These are phyloP conservation scores for Silene latifolia DNA, from an alignment of 148 eudicot genomes.

Conservation along the genomic window DNA sequence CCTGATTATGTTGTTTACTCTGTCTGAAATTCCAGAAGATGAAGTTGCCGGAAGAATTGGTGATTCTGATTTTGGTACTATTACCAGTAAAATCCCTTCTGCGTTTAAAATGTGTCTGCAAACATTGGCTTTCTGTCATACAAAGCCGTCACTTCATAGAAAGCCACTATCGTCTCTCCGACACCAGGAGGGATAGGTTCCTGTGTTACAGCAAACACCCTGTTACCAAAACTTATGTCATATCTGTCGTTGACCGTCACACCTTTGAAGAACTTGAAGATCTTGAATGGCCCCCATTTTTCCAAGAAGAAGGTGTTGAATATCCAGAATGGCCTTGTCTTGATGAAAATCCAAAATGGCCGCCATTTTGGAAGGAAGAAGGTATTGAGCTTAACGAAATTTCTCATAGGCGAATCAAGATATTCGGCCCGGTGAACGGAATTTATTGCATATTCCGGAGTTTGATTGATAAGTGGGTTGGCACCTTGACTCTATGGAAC, in stretches of 20 bases:
- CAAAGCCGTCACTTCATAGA: neutral
- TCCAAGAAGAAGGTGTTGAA: too few species aligned
- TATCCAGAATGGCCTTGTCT: neutral
- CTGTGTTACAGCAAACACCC: neutral
- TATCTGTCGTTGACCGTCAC: neutral
- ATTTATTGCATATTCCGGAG: neutral
- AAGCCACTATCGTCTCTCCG: neutral
- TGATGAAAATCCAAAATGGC: neutral
- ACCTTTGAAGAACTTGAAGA: constrained; percentile 3
- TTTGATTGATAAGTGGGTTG: neutral
- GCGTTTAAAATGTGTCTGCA: constrained; percentile 3
- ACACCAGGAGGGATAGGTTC: neutral
- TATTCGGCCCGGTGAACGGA: neutral
- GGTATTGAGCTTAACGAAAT: too few species aligned
- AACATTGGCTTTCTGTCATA: neutral
- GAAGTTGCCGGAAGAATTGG: neutral
- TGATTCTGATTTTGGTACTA: neutral
- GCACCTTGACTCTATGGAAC: constrained; percentile 2
- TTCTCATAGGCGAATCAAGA: neutral
- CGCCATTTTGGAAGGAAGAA: too few species aligned
- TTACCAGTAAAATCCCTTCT: constrained; percentile 1
- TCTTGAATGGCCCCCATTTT: neutral
- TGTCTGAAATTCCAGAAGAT: too few species aligned
- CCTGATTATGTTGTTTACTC: too few species aligned
- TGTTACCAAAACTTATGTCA: neutral